Base-by-base conservation (phyloP, 2,329 filamentous ascomycete species). In the Ophioceras dolichostomum region DNA sequence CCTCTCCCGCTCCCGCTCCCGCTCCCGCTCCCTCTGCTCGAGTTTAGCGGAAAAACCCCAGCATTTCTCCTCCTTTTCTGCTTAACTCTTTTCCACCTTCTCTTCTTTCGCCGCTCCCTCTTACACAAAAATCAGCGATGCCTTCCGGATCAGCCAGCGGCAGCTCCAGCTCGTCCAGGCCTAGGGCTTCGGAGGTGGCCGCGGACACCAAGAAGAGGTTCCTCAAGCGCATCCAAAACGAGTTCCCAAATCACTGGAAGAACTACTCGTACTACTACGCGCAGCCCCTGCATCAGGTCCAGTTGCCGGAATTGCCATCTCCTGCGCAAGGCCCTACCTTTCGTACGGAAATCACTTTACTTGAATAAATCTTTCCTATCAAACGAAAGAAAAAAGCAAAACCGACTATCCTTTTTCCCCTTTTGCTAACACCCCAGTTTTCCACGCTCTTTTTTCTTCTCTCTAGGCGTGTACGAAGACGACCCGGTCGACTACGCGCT, bases 121-220 rank as follows among this genome's bases (percentile, higher is more conserved):
- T n/a, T n/a, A n/a, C n/a, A n/a, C n/a, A n/a, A n/a, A n/a, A n/a
- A n/a, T n/a, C n/a, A n/a, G n/a, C n/a, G n/a, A n/a, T n/a, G n/a
- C n/a, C n/a, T n/a, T n/a, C n/a, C n/a, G n/a, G n/a, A n/a, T n/a
- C 19, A 13, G 37, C 29, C 42, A 52, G 44, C 41, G 48, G 47
- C 20, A 27, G 24, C 12, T 45, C 45, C 31, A 50, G 47, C 38
- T 64, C 67, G 34, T 63, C 68, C 38, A 76, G 69, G 56, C 68
- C 68, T 32, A 79, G 76, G 56, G 71, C 76, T 10, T 74, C 78
- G 29, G 79, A 85, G 45, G 73, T 86, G 38, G 81, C 81, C 38
- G 71, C 75, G 19, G 79, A 84, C 53, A 80, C 79, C n/a, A 83
- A 83, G 57, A 70, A 67, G 47, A 68, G 69, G 41, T 82, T 78